Evolutionary conservation across 176 grass and related monocot genomes (phyloP).

Genomic region (Saccharum officinarum): DNA sequence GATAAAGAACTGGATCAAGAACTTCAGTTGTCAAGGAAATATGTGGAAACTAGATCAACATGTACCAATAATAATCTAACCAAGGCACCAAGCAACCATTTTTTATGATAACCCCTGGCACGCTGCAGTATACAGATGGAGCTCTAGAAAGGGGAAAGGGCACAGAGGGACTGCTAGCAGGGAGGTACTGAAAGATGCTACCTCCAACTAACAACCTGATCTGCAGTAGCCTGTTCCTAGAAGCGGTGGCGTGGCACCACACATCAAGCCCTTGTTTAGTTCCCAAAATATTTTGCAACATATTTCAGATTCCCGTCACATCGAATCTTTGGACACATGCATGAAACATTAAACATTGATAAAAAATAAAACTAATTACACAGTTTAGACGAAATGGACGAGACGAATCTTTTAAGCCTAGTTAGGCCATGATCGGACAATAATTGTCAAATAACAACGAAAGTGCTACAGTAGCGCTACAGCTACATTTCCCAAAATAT

Average conservation of each 20-base stretch:
- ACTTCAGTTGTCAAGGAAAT: background rate
- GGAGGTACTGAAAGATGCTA: background rate
- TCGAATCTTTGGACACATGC: no score
- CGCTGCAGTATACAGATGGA: background rate
- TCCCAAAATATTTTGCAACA: no score
- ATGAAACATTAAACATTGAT: no score
- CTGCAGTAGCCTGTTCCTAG: background rate
- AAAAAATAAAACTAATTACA: no score
- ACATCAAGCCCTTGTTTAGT: no score
- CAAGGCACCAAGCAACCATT: background rate
- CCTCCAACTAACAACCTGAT: background rate
- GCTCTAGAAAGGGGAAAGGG: background rate
- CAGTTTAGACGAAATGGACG: no score
- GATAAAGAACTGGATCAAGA: background rate
- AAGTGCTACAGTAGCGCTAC: no score
- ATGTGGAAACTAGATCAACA: background rate
- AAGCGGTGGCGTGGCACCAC: background rate
- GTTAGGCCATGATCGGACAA: no score
- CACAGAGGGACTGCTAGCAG: background rate
- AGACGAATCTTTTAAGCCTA: no score
- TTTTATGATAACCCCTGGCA: background rate
- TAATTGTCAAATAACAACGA: no score
- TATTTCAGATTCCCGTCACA: no score
- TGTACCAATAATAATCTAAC: background rate
- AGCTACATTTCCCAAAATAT: no score